Base-by-base conservation (phyloP, 495 filamentous ascomycete genomes). In the Neurospora africana region DNA sequence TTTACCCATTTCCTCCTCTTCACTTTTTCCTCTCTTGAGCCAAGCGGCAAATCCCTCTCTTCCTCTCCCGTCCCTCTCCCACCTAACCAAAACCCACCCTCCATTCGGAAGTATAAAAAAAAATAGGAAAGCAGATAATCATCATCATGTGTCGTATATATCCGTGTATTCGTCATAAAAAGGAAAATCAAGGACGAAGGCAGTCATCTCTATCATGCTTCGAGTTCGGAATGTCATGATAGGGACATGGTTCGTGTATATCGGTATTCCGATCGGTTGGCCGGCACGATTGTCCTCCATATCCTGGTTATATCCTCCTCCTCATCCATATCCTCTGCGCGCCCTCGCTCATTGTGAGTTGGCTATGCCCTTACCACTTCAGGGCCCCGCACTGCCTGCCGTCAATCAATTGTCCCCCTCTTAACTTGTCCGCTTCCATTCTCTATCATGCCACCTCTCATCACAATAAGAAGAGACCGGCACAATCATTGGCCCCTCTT, bases 401-500 rank as follows among this genome's bases (percentile, higher is more conserved):
- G 27, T 19, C 53, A 17, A 61, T 61, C 21, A 13, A 11, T 27
- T 61, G 23, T 33, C 27, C 27, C 21, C 53, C 27, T 61, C 27
- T 61, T 61, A 33, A 19, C 53, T 15, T 61, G n/a, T 27, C 40
- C 39, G 23, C 13, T 19, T 27, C 40, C 21, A 36, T 33, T 23
- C 41, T 21, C n/a, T 36, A 35, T 35, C 27, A 2, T 15, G 5
- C 10, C 35, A 27, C 19, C 44, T 41, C n/a, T 21, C 40, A 72
- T 65, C 72, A 43, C 47, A 41, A 37, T 38, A 37, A 6, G 23
- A 21, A 13, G 9, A 36, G 36, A 68, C 5, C 30, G 23, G 5
- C 13, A 17, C 40, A 43, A 11, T 75, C 71, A 81, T 11, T 81
- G 75, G 38, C 37, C 73, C 77, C 80, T 82, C 75, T 80, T 82